Percentiles rank a stretch among this genome's conserved stretches.
These are phyloP conservation scores for Buddleja alternifolia DNA, from an alignment of 257 asterid species.

Conservation along the genomic window DNA sequence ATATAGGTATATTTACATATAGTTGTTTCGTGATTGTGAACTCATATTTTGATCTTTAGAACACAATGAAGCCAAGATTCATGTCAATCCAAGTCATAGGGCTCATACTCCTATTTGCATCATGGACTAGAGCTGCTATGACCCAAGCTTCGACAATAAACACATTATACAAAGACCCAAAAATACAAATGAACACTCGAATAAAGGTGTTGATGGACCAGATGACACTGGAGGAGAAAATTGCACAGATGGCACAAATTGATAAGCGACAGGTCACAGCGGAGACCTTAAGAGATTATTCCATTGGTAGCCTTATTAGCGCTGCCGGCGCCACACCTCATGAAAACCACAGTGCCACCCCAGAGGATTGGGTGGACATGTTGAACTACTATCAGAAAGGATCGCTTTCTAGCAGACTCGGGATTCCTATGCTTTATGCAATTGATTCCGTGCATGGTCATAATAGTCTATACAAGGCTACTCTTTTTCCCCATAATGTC, in stretches of 20 bases:
- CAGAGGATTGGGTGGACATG: conserved; percentile 30
- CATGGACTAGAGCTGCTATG: background rate
- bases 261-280: conserved; percentile 9
- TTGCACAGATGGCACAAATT: conserved; percentile 40
- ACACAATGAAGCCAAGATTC: too few species aligned
- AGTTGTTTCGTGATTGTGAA: too few species aligned
- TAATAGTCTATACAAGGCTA: conserved; percentile 21
- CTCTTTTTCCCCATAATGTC: conserved; percentile 31
- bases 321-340: conserved; percentile 20
- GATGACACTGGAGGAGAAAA: conserved; percentile 32
- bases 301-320: conserved; percentile 24
- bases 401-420: conserved; percentile 14
- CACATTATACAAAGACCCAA: conserved; percentile 32
- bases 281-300: conserved; percentile 18
- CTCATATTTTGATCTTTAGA: too few species aligned
- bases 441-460: conserved; percentile 26
- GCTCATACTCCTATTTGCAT: conserved; percentile 12
- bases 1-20: too few species aligned
- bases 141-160: conserved; percentile 13
- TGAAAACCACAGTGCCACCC: conserved; percentile 19
- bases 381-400: conserved; percentile 17
- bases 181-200: conserved; percentile 12
- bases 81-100: conserved; percentile 3
- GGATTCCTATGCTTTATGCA: conserved; percentile 16
- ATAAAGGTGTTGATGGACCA: conserved; percentile 17